Conservation (phyloP, 192 early-diverging fungal genomes). For the Helicostylum pulchrum region DNA sequence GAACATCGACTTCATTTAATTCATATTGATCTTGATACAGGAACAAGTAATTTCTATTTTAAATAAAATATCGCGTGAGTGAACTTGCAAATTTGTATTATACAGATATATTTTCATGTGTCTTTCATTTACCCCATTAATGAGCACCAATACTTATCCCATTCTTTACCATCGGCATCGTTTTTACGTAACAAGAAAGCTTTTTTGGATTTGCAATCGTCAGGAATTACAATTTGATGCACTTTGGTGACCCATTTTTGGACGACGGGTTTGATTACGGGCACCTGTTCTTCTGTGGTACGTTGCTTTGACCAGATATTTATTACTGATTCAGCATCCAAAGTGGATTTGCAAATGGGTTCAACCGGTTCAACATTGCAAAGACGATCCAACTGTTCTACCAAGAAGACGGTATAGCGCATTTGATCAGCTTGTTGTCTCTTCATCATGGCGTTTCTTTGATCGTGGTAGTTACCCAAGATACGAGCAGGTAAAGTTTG, state of each 20-base stretch:
- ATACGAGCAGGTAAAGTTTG: neutral
- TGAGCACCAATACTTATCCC: conserved; percentile 1
- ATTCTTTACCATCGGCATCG: neutral
- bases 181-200: conserved; percentile 9
- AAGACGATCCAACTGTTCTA: neutral
- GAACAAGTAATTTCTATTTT: conserved; percentile 14
- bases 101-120: no score
- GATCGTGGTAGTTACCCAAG: neutral
- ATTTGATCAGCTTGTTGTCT: neutral
- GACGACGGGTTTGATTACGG: neutral
- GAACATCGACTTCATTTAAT: conserved; percentile 3
- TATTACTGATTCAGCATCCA: no score
- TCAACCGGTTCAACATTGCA: neutral
- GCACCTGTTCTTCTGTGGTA: no score
- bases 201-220: conserved; percentile 5
- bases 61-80: neutral
- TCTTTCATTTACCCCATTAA: conserved; percentile 4
- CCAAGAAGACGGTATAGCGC: neutral
- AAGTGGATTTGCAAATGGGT: no score
- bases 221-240: neutral
- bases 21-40: conserved; percentile 16
- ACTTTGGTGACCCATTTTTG: conserved; percentile 5
- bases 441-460: neutral
- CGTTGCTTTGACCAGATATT: no score
- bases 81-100: neutral